phyloP scores from a whole-genome alignment of 2,329 filamentous ascomycete species.

The Fusarium chlamydosporum region DNA sequence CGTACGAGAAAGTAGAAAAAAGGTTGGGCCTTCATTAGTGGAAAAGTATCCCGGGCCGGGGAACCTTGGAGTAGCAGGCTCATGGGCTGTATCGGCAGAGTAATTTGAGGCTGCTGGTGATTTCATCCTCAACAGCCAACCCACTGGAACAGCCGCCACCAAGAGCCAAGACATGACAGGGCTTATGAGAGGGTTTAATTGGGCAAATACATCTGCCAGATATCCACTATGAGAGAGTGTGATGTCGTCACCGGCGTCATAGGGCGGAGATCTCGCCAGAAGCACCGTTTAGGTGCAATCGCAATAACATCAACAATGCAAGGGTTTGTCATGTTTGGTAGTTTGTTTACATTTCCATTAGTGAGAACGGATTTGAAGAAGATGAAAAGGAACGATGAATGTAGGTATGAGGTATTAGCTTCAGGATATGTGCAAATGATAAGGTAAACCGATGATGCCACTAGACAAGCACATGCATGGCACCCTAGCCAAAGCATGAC shows the following conservation, averaged over 20 bases:
- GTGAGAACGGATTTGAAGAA: constrained; percentile 2
- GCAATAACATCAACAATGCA: constrained; percentile 16
- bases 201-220: constrained; percentile 3
- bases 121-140: constrained; percentile 38
- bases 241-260: constrained; percentile 53
- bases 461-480: constrained; percentile 31
- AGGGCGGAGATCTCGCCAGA: constrained; percentile 43
- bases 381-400: constrained; percentile 16
- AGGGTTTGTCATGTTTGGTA: constrained; percentile 17
- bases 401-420: constrained; percentile 30
- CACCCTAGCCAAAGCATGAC: constrained; percentile 24
- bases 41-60: constrained; percentile 23
- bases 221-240: constrained; percentile 32
- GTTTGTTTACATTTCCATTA: constrained; percentile 6
- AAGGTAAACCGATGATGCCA: constrained; percentile 40
- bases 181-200: constrained; percentile 21
- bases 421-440: constrained; percentile 15
- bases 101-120: constrained; percentile 29
- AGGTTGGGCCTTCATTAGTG: constrained; percentile 12
- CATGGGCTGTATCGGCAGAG: constrained; percentile 6
- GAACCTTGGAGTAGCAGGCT: constrained; percentile 37
- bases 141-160: constrained; percentile 39
- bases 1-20: background rate
- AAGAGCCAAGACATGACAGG: constrained; percentile 29
- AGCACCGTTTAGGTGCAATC: constrained; percentile 29